phyloP scores from a whole-genome alignment of 257 asterid genomes.

The Przewalskia tangutica region DNA sequence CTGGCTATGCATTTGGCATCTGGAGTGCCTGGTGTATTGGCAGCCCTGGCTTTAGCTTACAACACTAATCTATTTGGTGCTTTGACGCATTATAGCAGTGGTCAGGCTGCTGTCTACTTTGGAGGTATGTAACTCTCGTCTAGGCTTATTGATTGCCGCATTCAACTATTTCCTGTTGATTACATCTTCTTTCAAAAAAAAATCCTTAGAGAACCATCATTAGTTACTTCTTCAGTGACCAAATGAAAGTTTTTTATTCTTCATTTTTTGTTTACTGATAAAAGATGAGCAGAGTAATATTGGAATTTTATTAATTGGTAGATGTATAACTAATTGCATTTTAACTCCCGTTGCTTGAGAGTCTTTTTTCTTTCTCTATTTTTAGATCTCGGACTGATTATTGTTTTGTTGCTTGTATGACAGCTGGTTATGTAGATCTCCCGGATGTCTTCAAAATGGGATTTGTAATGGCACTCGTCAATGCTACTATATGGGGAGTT shows the following conservation, averaged over 20 bases:
- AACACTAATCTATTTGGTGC: constrained; percentile 89
- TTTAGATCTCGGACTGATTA: constrained; percentile 6
- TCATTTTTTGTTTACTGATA: not conserved
- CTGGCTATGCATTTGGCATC: constrained; percentile 92
- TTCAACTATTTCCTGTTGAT: not conserved
- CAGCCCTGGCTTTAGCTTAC: constrained; percentile 82
- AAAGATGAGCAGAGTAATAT: too few species aligned
- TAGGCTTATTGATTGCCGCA: not conserved
- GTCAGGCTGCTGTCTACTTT: constrained; percentile 92
- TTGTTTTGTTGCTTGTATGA: constrained; percentile 3
- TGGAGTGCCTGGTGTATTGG: constrained; percentile 78
- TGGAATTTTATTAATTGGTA: not conserved
- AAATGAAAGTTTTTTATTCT: not conserved
- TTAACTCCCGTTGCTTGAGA: not conserved
- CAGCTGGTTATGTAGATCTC: constrained; percentile 95
- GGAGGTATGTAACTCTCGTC: constrained; percentile 48
- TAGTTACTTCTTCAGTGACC: not conserved
- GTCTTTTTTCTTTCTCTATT: not conserved
- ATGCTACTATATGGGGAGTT: constrained; percentile 68
- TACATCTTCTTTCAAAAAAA: too few species aligned
- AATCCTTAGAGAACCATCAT: not conserved
- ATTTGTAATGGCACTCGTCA: constrained; percentile 69
- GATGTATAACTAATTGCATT: not conserved
- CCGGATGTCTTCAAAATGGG: constrained; percentile 85
- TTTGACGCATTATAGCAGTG: constrained; percentile 95